A percentile compares a stretch with the other conserved stretches of the same genome.
phyloP scores from a whole-genome alignment of 2,329 filamentous ascomycete genomes.

The Aspergillus sp. region DNA sequence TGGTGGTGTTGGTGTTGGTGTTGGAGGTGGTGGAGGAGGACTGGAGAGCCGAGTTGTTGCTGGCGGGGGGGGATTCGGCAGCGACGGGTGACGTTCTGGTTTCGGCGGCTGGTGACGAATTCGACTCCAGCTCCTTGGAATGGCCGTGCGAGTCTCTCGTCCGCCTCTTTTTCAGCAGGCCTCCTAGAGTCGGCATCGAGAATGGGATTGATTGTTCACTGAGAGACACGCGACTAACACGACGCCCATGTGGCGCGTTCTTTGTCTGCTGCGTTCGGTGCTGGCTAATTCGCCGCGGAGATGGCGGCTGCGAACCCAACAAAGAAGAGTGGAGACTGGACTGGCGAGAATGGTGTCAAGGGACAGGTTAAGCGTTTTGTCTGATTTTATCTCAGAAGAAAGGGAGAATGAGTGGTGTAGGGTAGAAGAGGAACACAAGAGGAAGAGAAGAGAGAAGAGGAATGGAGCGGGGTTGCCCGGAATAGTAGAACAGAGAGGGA shows the following conservation, averaged over 20 bases:
- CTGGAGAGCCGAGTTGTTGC: slow-evolving; percentile 14
- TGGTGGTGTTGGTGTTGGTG: too few relatives aligned
- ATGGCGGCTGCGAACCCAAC: too few relatives aligned
- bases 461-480: background rate
- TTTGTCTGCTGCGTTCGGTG: too few relatives aligned
- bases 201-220: slow-evolving; percentile 17
- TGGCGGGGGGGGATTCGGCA: slow-evolving; percentile 18
- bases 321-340: too few relatives aligned
- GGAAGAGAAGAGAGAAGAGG: slow-evolving; percentile 1
- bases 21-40: slow-evolving; percentile 8
- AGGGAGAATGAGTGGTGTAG: slow-evolving; percentile 3
- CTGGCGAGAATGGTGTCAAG: too few relatives aligned
- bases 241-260: too few relatives aligned
- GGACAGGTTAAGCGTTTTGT: too few relatives aligned
- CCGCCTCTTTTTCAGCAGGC: slow-evolving; percentile 94
- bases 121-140: slow-evolving; percentile 53
- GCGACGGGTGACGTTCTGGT: slow-evolving; percentile 51
- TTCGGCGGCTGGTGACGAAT: slow-evolving; percentile 58
- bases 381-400: slow-evolving; percentile 2
- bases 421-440: background rate
- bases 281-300: too few relatives aligned
- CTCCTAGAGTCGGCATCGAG: slow-evolving; percentile 81
- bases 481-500: slow-evolving; percentile 2
- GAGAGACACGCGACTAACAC: too few relatives aligned
- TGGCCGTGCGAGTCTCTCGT: slow-evolving; percentile 68